phyloP scores from a whole-genome alignment of 108 stramenopile species.

The Tribonema minus region DNA sequence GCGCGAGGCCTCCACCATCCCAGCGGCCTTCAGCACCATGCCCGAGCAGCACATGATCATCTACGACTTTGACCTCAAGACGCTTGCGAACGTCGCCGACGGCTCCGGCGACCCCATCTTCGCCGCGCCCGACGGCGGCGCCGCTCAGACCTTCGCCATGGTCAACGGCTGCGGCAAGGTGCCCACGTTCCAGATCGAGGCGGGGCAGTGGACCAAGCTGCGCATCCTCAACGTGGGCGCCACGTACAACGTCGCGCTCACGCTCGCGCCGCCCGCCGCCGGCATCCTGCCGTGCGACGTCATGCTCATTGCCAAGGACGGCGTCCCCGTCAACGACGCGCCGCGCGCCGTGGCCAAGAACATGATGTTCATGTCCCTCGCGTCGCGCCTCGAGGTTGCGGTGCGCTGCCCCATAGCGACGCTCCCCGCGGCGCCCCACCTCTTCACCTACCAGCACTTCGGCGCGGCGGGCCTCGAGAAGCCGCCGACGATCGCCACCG shows the following conservation, averaged over 20 bases:
- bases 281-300: constrained; percentile 17
- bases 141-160: neutral
- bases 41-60: neutral
- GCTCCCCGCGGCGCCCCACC: neutral
- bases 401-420: neutral
- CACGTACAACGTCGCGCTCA: neutral
- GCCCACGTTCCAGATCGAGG: constrained; percentile 10
- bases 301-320: constrained; percentile 31
- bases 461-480: neutral
- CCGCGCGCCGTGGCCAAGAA: neutral
- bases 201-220: constrained; percentile 17
- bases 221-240: constrained; percentile 16
- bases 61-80: neutral
- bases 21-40: neutral
- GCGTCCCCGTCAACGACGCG: constrained; percentile 20
- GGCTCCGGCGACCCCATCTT: neutral
- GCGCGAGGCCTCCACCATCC: neutral
- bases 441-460: neutral
- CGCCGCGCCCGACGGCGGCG: too few relatives aligned
- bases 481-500: neutral
- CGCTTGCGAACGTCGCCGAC: neutral
- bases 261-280: neutral
- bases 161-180: constrained; percentile 13
- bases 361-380: neutral
- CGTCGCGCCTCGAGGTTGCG: neutral